Conservation (phyloP, 129 eudicot species). For the Helianthus tuberosus region DNA sequence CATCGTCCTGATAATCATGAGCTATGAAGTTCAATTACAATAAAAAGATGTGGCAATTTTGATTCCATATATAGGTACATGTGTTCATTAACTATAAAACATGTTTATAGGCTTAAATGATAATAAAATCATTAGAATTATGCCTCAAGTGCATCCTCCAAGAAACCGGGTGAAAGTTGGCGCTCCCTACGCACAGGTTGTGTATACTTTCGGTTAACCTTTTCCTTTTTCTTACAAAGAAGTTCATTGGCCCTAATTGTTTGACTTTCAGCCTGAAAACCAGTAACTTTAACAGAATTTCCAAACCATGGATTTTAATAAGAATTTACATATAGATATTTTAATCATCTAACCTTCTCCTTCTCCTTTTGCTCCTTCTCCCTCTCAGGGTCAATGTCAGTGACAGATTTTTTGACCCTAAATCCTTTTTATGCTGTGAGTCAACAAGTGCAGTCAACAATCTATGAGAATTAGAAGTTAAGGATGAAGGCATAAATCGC, state of each 20-base stretch:
- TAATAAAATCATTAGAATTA: constrained; percentile 9
- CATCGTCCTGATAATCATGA: constrained; percentile 72
- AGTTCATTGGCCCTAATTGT: constrained; percentile 87
- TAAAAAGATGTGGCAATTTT: too few relatives aligned
- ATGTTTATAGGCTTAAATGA: constrained; percentile 13
- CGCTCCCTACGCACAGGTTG: constrained; percentile 86
- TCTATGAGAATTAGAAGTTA: constrained; percentile 89
- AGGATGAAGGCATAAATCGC: constrained; percentile 97
- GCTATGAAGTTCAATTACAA: too few relatives aligned
- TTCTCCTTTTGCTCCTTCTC: constrained; percentile 95
- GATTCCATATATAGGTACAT: too few relatives aligned
- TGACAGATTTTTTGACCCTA: constrained; percentile 86
- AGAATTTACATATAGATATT: neutral
- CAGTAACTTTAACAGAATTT: constrained; percentile 10
- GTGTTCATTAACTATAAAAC: too few relatives aligned
- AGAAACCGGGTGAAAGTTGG: constrained; percentile 95
- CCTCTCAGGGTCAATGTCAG: constrained; percentile 98
- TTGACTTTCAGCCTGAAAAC: constrained; percentile 80
- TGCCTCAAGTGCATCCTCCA: constrained; percentile 96
- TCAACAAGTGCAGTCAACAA: constrained; percentile 94
- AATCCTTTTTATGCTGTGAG: constrained; percentile 90
- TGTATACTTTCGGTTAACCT: constrained; percentile 80
- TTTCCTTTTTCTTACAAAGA: constrained; percentile 85
- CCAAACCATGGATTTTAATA: neutral
- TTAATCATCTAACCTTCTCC: constrained; percentile 69